Base-by-base conservation (phyloP, 2,329 filamentous ascomycete species). In the Cordyceps pruinosa region DNA sequence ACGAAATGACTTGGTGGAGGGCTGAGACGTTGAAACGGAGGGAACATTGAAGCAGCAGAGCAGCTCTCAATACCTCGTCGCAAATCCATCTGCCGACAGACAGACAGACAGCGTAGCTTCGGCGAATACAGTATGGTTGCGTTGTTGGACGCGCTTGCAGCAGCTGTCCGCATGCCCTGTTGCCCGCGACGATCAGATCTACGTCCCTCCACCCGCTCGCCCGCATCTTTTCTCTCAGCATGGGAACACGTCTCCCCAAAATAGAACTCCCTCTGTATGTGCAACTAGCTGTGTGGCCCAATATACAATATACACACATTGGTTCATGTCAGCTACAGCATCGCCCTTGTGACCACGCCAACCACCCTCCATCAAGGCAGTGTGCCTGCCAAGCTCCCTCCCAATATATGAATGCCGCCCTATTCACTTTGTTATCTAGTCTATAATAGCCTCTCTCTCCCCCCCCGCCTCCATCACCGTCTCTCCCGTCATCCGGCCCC, bases 401-500 rank as follows among this genome's bases (percentile, higher is more conserved):
- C 44, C 37, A 41, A 41, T 28, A 37, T 26, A 28, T 8, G 3
- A 42, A 42, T 26, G 28, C 15, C 10, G 34, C 34, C 47, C 13
- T 12, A 17, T 21, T 25, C 30, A 25, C 15, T 25, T 8, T 26
- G 28, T 8, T 26, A 45, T 5, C 21, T 26, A 25, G 19, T 41
- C 9, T 39, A 19, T 39, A 19, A 19, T 45, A 15, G 37, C 17
- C 23, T 13, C 15, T 41, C 13, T 21, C 28, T 17, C 28, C 51
- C 8, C 23, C 34, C 21, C 28, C 51, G 6, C 23, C 34, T 15
- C 25, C 42, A 41, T 55, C 52, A 55, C 44, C 25, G 32, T 32
- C 52, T 47, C 26, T 55, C 32, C 52, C 52, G 52, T 55, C 52
- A 55, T 47, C 52, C 52, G 52, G 52, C 52, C 52, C 32, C 52